Conservation (phyloP, 306 rosid genomes). For the Inga oerstediana region DNA sequence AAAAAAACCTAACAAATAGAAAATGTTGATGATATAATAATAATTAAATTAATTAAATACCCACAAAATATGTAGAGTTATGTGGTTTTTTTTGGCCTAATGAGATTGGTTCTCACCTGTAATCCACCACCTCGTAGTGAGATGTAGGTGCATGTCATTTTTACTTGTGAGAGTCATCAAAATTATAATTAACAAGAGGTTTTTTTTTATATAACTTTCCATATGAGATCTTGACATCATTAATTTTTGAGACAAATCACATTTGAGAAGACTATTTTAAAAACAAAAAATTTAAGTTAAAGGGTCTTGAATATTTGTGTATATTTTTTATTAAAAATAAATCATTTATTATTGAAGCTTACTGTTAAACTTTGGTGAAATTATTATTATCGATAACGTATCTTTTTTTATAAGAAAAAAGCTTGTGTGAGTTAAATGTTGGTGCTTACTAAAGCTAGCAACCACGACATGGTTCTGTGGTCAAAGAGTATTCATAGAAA, state of each 20-base stretch:
- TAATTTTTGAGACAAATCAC: too few relatives aligned
- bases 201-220: too few relatives aligned
- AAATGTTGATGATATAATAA: not conserved
- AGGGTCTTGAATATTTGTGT: not conserved
- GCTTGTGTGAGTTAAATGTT: too few relatives aligned
- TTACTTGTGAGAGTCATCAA: conserved; percentile 9
- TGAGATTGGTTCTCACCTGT: conserved; percentile 15
- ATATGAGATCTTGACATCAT: too few relatives aligned
- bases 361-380: not conserved
- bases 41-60: not conserved
- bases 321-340: too few relatives aligned
- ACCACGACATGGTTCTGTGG: accelerated
- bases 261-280: not conserved
- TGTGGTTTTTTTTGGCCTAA: conserved; percentile 23
- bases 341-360: not conserved
- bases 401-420: too few relatives aligned
- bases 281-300: not conserved
- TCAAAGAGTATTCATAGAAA: too few relatives aligned
- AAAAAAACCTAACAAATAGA: too few relatives aligned
- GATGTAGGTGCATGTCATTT: conserved; percentile 5
- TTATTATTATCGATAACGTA: too few relatives aligned
- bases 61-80: not conserved
- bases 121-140: not conserved
- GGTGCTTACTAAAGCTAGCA: too few relatives aligned
- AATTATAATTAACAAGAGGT: not conserved